Evolutionary conservation across 2,329 filamentous ascomycete genomes (phyloP), one percentile per base, ranked within the genome.

Genomic region (Stagonosporopsis cucurbitacearum): DNA sequence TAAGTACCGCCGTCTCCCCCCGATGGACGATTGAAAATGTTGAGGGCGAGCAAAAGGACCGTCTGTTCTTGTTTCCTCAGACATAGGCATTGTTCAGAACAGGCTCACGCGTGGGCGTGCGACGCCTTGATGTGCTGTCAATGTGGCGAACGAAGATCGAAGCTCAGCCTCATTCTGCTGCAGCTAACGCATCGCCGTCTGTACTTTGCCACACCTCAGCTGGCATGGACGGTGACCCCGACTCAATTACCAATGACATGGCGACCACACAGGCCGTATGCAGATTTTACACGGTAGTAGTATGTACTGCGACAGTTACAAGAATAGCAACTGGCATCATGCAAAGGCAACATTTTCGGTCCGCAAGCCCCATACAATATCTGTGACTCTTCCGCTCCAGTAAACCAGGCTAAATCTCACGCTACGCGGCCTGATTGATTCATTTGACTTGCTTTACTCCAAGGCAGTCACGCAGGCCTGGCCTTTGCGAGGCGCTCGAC

Each of bases 171-270:
- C 72, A 68, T 25, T 64, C 47, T 40, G 17, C 45, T 63, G 63
- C 57, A 63, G 54, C 63, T 67, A 67, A 56, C 22, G 59, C 42
- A 58, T 43, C 48, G 62, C 40, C 33, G 45, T 36, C 49, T 59
- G 64, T 66, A 68, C 70, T 51, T 65, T 71, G 69, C 67, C 68
- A 71, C 68, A 64, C 58, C 63, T 60, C 60, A 71, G 68, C 70
- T 69, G 54, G 53, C 48, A 57, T 50, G 56, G 55, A 66, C 70
- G 69, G 70, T 41, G 63, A 42, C 58, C 58, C 69, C 69, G 69
- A 58, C 57, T 65, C 26, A 53, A 51, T 37, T 17, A 43, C 46
- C 32, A 47, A 30, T 22, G 37, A 33, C 37, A 56, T 47, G 53
- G 48, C 53, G 43, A 56, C 33, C 45, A 45, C 45, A 35, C 49